These are phyloP conservation scores for Heterococcus sp. DNA, from an alignment of 108 stramenopile genomes.

Conservation along the genomic window DNA sequence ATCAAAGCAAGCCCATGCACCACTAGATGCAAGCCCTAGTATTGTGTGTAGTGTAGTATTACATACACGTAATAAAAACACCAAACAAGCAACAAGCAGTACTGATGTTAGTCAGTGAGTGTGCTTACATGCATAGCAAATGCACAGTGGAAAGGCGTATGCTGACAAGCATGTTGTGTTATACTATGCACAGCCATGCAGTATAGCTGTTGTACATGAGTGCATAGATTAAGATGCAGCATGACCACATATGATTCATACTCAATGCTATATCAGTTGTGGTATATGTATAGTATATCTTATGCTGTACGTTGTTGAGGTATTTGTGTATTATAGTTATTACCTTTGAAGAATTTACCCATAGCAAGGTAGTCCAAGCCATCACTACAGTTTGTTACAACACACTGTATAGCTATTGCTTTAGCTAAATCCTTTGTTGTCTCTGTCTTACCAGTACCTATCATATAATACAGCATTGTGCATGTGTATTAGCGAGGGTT, in stretches of 20 bases:
- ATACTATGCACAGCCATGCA: too few relatives aligned
- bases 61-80: neutral
- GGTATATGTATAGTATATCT: neutral
- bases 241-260: too few relatives aligned
- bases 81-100: too few relatives aligned
- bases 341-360: constrained; percentile 72
- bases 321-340: neutral
- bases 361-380: constrained; percentile 68
- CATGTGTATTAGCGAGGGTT: too few relatives aligned
- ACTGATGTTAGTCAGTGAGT: too few relatives aligned
- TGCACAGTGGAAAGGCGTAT: too few relatives aligned
- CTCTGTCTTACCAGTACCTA: constrained; percentile 66
- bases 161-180: too few relatives aligned
- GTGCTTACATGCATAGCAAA: too few relatives aligned
- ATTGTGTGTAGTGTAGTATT: neutral
- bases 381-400: constrained; percentile 71
- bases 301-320: too few relatives aligned
- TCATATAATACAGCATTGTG: too few relatives aligned
- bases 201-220: neutral
- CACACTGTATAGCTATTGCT: constrained; percentile 66
- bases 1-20: constrained; percentile 74
- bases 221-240: neutral
- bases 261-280: neutral
- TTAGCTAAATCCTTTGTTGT: constrained; percentile 67
- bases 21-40: constrained; percentile 65